Base-by-base conservation (phyloP, 2,329 filamentous ascomycete species). In the Orbilia blumenaviensis region DNA sequence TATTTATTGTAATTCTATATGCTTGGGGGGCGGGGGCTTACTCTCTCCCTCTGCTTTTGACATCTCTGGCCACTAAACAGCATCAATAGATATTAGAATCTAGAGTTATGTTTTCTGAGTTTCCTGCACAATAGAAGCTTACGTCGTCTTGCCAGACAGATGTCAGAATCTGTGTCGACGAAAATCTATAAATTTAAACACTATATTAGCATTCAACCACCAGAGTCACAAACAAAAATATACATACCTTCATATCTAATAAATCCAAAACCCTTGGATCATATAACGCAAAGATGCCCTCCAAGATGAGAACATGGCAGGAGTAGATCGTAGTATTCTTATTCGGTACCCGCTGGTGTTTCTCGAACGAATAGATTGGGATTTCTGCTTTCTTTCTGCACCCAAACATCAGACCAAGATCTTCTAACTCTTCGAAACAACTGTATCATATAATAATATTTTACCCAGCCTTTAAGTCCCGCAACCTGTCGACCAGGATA, bases 251-350 rank as follows among this genome's bases (percentile, higher is more conserved):
- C 85, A 98, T 92, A 83, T 99, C 95, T 78, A 98, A 85, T 78
- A 99, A 85, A 16, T 96, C 91, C 73, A 95, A 84, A 3, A 99
- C 90, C 74, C 94, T 88, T 23, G 88, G 89, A 81, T 99, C 95
- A 81, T 97, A 93, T 10, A 99, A 85, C 6, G 95, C 95, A 83
- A 99, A 92, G 29, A 99, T 99, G 18, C 95, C 95, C 85, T 99
- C 95, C 12, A 99, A 84, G 52, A 99, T 93, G 25, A 99, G 86
- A 23, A 99, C 95, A 83, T 97, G 95, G 0, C 95, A 95, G 3
- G 95, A 98, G 82, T 99, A 99, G 76, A 99, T 92, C 0, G 92
- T 90, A 0, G 91, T 96, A 0, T 93, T 96, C 78, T 91, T 86
- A 16, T 48, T 42, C 9, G 90, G 86, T 54, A 94, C 83, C 54